Evolutionary conservation across 83 land plant genomes (phyloP), one percentile per base, ranked within the genome.

Genomic region (Picea abies): DNA sequence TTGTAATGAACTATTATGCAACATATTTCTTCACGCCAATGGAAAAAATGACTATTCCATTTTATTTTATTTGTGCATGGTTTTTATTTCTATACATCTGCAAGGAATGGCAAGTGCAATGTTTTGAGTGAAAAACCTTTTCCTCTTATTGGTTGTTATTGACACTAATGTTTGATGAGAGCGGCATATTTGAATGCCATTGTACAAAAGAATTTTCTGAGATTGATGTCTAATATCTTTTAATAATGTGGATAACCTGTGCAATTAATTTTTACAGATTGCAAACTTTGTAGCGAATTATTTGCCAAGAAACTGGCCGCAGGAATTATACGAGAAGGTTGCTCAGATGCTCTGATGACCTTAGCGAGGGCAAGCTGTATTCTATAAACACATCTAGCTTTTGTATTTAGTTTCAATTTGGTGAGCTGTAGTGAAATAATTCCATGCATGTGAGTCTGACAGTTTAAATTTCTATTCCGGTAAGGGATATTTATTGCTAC

Each of bases 261-360:
- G 19, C 19, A 60, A 52, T 61, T 15, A 4, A 16, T 23, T 78
- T 29, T 62, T 78, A 60, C 93, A 61, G 20, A 63, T 63, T 63
- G 66, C 66, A 63, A 63, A 63, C 66, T 63, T 63, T 63, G 66
- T 63, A 4, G 66, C 66, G n/a, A 63, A 63, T 63, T 63, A 19
- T 63, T 63, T 63, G 23, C 66, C 12, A 63, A 63, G 66, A 63
- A 63, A 63, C 3, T 63, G 66, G 66, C 12, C 66, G 14, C 12
- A 63, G 22, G 66, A n/a, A n/a, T 20, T 63, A 63, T 63, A 63
- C n/a, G 66, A 63, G 19, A 63, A 63, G 22, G 66, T 63, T 63
- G 66, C 66, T 63, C 66, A 63, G 66, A 63, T 4, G 66, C 0
- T 39, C 41, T 39, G 0, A 39, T 39, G 4, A 39, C 41, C 41